Percentiles rank a stretch among this genome's conserved stretches.
phyloP scores from a whole-genome alignment of 129 eudicot genomes.

The Pseudognaphalium luteoalbum region DNA sequence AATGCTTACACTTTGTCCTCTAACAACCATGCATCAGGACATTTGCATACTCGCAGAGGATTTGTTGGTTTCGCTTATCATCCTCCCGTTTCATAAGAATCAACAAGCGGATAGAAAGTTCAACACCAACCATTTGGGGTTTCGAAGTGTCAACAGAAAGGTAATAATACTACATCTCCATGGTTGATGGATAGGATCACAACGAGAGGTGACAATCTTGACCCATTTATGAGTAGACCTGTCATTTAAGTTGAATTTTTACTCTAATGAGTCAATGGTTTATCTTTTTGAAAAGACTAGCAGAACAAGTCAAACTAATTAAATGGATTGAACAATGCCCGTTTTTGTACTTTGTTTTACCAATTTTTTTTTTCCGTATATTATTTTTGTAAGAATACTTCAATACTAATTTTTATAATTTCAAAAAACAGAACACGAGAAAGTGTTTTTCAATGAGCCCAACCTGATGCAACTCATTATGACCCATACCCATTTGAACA shows the following conservation, averaged over 20 bases:
- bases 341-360: not conserved
- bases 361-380: not conserved
- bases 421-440: too few relatives aligned
- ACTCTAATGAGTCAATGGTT: not conserved
- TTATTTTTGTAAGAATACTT: too few relatives aligned
- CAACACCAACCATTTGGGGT: slow-evolving; percentile 49
- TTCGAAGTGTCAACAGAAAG: slow-evolving; percentile 78
- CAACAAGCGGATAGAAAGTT: slow-evolving; percentile 50
- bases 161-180: slow-evolving; percentile 31
- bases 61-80: slow-evolving; percentile 49
- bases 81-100: slow-evolving; percentile 79
- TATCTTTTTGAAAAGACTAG: not conserved
- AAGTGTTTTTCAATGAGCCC: too few relatives aligned
- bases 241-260: not conserved
- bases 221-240: not conserved
- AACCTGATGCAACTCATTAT: too few relatives aligned
- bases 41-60: slow-evolving; percentile 73
- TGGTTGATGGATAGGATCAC: not conserved
- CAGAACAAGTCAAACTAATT: not conserved
- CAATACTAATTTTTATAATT: too few relatives aligned
- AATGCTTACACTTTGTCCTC: slow-evolving; percentile 62
- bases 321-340: not conserved
- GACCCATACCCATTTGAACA: not conserved
- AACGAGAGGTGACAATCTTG: not conserved
- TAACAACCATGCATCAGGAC: slow-evolving; percentile 70